These are phyloP conservation scores for Lonicera japonica DNA, from an alignment of 129 eudicot genomes.

Conservation along the genomic window DNA sequence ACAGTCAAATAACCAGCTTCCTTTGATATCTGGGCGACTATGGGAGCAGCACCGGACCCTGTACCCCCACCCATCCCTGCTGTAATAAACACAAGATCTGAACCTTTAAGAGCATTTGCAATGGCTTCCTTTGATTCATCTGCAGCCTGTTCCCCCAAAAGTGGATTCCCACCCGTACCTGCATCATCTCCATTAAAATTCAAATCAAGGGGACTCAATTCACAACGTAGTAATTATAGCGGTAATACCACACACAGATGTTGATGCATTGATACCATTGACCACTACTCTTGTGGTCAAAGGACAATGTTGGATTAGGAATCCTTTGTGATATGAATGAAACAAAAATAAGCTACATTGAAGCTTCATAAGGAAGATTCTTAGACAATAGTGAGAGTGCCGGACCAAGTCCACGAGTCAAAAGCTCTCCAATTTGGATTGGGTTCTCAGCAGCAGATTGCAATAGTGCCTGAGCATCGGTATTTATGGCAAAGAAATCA, in stretches of 20 bases:
- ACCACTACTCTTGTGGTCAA: neutral
- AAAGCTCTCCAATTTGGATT: constrained; percentile 88
- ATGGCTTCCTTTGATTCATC: constrained; percentile 97
- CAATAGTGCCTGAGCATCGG: constrained; percentile 88
- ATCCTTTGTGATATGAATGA: no score
- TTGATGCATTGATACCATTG: no score
- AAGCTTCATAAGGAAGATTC: neutral
- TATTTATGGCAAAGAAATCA: constrained; percentile 95
- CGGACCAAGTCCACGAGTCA: constrained; percentile 98
- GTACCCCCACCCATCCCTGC: constrained; percentile 99
- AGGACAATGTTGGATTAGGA: neutral
- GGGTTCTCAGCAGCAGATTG: constrained; percentile 95
- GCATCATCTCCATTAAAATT: constrained; percentile 42
- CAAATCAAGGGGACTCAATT: constrained; percentile 9
- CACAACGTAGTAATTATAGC: neutral
- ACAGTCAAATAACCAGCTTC: constrained; percentile 93
- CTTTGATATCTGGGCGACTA: constrained; percentile 88
- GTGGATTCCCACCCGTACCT: constrained; percentile 98
- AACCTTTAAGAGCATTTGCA: constrained; percentile 82
- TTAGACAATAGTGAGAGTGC: constrained; percentile 10
- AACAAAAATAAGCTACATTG: neutral
- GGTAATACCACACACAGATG: no score
- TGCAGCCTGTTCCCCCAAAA: constrained; percentile 93
- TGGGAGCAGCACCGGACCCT: constrained; percentile 99
- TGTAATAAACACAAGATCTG: constrained; percentile 97